A percentile compares a stretch with the other conserved stretches of the same genome.
These are phyloP conservation scores for Hemisphaericaspora xylanilytica DNA, from an alignment of 1,139 yeast species.

Conservation along the genomic window DNA sequence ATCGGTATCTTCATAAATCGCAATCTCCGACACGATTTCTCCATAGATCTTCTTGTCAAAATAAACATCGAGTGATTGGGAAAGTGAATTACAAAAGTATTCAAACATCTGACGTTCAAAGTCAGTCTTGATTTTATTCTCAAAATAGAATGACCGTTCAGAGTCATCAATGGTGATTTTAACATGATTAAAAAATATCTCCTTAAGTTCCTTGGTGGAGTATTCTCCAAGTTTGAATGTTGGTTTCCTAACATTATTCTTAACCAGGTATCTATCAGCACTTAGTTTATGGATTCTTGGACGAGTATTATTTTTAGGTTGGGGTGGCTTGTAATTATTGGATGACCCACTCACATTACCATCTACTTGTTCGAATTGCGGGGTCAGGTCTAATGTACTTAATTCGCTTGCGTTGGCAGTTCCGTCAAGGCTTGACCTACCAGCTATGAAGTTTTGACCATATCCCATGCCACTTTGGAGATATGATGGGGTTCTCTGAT, in stretches of 20 bases:
- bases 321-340: conserved; percentile 30
- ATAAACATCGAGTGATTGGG: conserved; percentile 32
- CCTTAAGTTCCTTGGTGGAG: conserved; percentile 26
- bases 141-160: conserved; percentile 7
- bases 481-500: conserved; percentile 1
- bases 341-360: neutral
- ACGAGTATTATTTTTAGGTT: conserved; percentile 34
- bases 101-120: conserved; percentile 34
- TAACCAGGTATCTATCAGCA: conserved; percentile 4
- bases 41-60: conserved; percentile 29
- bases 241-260: conserved; percentile 4
- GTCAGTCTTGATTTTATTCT: conserved; percentile 20
- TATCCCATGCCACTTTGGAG: neutral
- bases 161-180: conserved; percentile 17
- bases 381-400: neutral
- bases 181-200: conserved; percentile 25
- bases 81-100: conserved; percentile 29
- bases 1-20: conserved; percentile 37
- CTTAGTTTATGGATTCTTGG: conserved; percentile 37
- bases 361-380: neutral
- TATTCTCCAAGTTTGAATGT: conserved; percentile 19
- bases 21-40: conserved; percentile 34
- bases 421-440: neutral
- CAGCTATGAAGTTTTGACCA: neutral
- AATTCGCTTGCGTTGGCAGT: neutral